A percentile compares a stretch with the other conserved stretches of the same genome.
Evolutionary conservation across 768 basidiomycete species (phyloP).

Genomic region (Amanita molliuscula): DNA sequence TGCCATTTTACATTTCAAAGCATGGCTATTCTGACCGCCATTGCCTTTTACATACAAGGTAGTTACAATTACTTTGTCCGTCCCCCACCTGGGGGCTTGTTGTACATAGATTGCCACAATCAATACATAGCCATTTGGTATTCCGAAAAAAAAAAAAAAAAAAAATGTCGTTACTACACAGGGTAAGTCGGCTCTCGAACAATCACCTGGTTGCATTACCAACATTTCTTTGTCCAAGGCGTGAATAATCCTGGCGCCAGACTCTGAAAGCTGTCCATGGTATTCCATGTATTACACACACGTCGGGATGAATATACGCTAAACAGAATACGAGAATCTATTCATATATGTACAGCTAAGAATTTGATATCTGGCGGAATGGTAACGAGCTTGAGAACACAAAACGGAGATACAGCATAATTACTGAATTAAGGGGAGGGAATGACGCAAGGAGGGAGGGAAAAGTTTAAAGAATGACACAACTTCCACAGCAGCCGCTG

Average conservation of each 20-base stretch:
- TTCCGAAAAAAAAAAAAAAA: conserved; percentile 6
- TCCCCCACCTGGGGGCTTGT: too few relatives aligned
- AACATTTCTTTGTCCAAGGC: not conserved
- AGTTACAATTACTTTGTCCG: too few relatives aligned
- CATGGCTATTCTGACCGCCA: too few relatives aligned
- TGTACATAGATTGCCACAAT: too few relatives aligned
- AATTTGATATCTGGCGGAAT: not conserved
- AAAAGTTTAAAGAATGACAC: conserved; percentile 41
- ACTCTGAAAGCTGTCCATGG: too few relatives aligned
- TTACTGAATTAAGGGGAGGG: conserved; percentile 10
- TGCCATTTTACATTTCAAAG: too few relatives aligned
- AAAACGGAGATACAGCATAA: conserved; percentile 17
- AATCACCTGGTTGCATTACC: too few relatives aligned
- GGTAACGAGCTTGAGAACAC: not conserved
- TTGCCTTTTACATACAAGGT: too few relatives aligned
- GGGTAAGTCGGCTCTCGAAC: not conserved
- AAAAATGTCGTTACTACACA: conserved; percentile 18
- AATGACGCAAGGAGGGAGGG: conserved; percentile 2
- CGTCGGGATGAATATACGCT: not conserved
- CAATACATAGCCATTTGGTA: conserved; percentile 7
- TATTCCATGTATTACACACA: not conserved
- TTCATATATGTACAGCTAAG: conserved; percentile 5
- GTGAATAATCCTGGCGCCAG: not conserved
- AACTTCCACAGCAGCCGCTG: conserved; percentile 57
- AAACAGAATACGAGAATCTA: not conserved